These are phyloP conservation scores for Magnolia changhungtana DNA, from an alignment of 164 flowering plant genomes.

Conservation along the genomic window DNA sequence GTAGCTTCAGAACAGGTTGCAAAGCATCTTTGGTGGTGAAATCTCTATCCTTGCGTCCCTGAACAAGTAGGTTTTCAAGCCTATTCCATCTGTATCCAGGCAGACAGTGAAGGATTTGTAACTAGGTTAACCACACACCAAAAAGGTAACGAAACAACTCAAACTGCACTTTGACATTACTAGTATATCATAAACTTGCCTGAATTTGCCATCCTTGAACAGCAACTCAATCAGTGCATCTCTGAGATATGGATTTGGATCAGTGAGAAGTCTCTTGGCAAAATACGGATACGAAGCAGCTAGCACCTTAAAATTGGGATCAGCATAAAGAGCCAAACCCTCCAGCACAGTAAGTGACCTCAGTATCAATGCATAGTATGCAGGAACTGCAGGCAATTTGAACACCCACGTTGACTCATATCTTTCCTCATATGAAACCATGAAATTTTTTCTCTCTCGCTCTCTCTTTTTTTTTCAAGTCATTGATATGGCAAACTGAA, in stretches of 20 bases:
- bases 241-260: constrained; percentile 96
- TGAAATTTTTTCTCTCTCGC: not conserved
- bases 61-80: constrained; percentile 88
- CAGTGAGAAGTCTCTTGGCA: constrained; percentile 98
- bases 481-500: not conserved
- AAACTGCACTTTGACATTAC: not conserved
- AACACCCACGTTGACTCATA: constrained; percentile 11
- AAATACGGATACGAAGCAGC: constrained; percentile 99
- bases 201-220: constrained; percentile 92
- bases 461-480: not conserved
- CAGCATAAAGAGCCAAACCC: constrained; percentile 96
- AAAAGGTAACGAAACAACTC: not conserved
- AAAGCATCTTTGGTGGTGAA: constrained; percentile 89
- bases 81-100: constrained; percentile 78
- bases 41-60: constrained; percentile 86
- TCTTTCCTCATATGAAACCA: constrained; percentile 9
- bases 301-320: constrained; percentile 93
- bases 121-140: not conserved
- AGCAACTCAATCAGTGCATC: constrained; percentile 96
- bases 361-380: constrained; percentile 93
- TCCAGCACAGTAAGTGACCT: constrained; percentile 96
- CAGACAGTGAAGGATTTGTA: not conserved
- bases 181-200: constrained; percentile 38
- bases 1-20: constrained; percentile 86
- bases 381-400: constrained; percentile 71